A percentile compares a stretch with the other conserved stretches of the same genome.
These are phyloP conservation scores for Balansia obtecta DNA, from an alignment of 2,329 filamentous ascomycete genomes.

Conservation along the genomic window DNA sequence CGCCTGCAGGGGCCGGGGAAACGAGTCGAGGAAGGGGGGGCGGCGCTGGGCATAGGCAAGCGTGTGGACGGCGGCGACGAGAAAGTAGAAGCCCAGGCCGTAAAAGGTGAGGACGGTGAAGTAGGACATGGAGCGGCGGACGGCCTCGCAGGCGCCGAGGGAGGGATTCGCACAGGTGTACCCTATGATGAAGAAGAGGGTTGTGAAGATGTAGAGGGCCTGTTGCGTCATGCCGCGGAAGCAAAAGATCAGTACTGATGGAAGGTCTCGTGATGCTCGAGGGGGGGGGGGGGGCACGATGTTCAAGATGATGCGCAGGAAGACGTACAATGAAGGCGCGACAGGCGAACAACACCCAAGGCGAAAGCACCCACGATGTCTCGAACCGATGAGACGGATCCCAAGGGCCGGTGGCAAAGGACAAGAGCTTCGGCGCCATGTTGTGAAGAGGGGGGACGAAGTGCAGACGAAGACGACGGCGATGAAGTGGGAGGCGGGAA, in stretches of 20 bases:
- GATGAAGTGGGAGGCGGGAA: not conserved
- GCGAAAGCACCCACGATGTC: constrained; percentile 71
- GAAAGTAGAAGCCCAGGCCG: constrained; percentile 71
- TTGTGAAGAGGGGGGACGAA: not conserved
- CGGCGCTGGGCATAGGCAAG: constrained; percentile 47
- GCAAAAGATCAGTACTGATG: not conserved
- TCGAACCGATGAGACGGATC: constrained; percentile 55
- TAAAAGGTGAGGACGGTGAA: constrained; percentile 77
- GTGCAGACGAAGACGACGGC: not conserved
- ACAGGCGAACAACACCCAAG: constrained; percentile 44
- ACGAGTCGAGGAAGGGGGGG: constrained; percentile 41
- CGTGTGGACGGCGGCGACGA: constrained; percentile 56
- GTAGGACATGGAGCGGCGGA: constrained; percentile 56
- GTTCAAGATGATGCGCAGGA: not conserved
- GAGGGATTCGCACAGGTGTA: constrained; percentile 44
- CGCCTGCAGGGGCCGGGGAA: constrained; percentile 49
- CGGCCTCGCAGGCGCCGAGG: constrained; percentile 29
- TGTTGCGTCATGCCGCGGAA: constrained; percentile 12
- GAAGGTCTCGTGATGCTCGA: too few relatives aligned
- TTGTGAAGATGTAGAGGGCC: constrained; percentile 56
- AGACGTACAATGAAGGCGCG: constrained; percentile 42
- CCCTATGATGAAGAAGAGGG: constrained; percentile 56
- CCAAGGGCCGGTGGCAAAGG: constrained; percentile 30
- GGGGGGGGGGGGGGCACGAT: too few relatives aligned
- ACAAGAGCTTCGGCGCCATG: constrained; percentile 15